Evolutionary conservation across 2,329 filamentous ascomycete species (phyloP).

Genomic region (Cladosporium sp.): DNA sequence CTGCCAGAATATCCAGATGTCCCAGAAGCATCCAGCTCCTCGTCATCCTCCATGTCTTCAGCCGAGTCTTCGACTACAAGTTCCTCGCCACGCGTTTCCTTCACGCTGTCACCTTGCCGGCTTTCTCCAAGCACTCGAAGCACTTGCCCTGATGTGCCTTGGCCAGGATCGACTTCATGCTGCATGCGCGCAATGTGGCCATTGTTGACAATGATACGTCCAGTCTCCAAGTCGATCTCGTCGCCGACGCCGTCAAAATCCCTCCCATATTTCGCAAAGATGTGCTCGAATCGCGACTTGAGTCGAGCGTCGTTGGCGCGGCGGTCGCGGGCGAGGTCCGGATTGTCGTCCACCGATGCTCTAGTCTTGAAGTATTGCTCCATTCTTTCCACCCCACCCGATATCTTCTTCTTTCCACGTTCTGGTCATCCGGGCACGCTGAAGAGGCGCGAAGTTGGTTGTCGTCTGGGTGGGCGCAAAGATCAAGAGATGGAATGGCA

Average conservation of each 20-base stretch:
- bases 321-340: conserved; percentile 35
- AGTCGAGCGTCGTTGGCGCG: conserved; percentile 65
- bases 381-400: conserved; percentile 10
- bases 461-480: background rate
- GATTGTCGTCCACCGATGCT: conserved; percentile 18
- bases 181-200: conserved; percentile 72
- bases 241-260: conserved; percentile 84
- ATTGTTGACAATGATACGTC: conserved; percentile 84
- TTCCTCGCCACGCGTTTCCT: background rate
- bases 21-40: background rate
- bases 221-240: conserved; percentile 82
- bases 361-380: conserved; percentile 19
- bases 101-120: conserved; percentile 21
- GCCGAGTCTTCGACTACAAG: conserved; percentile 9
- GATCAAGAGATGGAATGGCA: conserved; percentile 3
- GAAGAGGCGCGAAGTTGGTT: background rate
- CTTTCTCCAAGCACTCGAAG: conserved; percentile 34
- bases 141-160: conserved; percentile 33
- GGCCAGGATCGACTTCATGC: conserved; percentile 55
- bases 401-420: background rate
- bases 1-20: conserved; percentile 10
- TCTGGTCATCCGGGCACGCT: background rate
- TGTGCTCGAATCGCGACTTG: conserved; percentile 81
- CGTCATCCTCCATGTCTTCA: conserved; percentile 21
- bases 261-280: conserved; percentile 83